Evolutionary conservation across 257 asterid genomes (phyloP), one percentile per base, ranked within the genome.

Genomic region (Solanum pinnatisectum): DNA sequence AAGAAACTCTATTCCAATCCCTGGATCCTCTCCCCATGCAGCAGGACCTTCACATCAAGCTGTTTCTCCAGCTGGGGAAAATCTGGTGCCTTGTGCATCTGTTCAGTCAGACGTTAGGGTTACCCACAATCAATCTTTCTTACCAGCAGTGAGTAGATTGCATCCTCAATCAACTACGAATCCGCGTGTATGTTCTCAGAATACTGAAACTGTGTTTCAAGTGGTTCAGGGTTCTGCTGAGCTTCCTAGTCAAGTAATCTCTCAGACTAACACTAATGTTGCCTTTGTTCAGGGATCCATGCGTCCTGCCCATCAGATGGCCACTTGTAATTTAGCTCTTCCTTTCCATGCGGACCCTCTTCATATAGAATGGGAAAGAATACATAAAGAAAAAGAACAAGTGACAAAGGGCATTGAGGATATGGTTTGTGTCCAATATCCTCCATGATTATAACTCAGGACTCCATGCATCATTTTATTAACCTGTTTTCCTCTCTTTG

Each of bases 321-420:
- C 84, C 86, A 87, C 88, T 76, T 25, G 83, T 86, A 91, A 89
- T 86, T 44, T 86, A 7, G 35, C 65, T 70, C 72, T 78, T 67
- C 83, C 85, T 42, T 76, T 67, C 39, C 22, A 60, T 87, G 60
- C 86, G 11, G 90, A 90, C 10, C 91, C 95, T 13, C 91, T 93
- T 87, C 87, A 87, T 49, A 32, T 6, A 40, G 93, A 90, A 88
- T 67, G 92, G 84, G 91, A 87, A 52, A 91, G 87, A 83, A 78
- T 88, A 25, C 39, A 23, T 30, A 88, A 87, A 89, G 94, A 93
- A 86, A 84, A 25, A n/a, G 90, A 88, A 84, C 87, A 84, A 10
- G 90, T 88, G 84, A 77, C 84, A 27, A 90, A 92, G 88, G 88
- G 68, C 85, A 91, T 74, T 46, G 87, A 88, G 72, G 76, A 88